These are phyloP conservation scores for Plantago major DNA, from an alignment of 257 asterid genomes.

Conservation along the genomic window DNA sequence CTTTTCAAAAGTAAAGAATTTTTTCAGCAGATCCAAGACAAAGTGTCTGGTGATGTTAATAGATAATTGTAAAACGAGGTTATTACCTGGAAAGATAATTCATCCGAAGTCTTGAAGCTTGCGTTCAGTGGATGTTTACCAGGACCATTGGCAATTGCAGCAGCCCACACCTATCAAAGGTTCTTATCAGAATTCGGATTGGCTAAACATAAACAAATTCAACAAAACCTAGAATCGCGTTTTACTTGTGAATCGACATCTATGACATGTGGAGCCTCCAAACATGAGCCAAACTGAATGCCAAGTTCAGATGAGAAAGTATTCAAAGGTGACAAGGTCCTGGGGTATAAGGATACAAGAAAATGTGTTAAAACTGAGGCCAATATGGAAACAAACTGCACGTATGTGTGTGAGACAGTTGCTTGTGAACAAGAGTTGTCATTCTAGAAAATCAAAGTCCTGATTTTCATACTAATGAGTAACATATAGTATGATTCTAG, in stretches of 20 bases:
- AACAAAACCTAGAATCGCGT: slow-evolving; percentile 9
- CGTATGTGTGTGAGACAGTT: neutral
- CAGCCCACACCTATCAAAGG: slow-evolving; percentile 73
- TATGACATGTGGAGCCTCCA: slow-evolving; percentile 96
- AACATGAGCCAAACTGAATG: slow-evolving; percentile 74
- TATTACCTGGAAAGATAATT: slow-evolving; percentile 79
- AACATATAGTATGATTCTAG: neutral
- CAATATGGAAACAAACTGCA: neutral
- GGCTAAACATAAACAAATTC: slow-evolving; percentile 19
- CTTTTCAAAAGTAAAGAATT: slow-evolving; percentile 38
- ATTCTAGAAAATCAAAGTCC: no score
- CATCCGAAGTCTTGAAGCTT: slow-evolving; percentile 83
- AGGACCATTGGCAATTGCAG: slow-evolving; percentile 85
- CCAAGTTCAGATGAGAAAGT: slow-evolving; percentile 98
- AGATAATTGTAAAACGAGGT: slow-evolving; percentile 17
- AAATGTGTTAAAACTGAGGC: slow-evolving; percentile 10
- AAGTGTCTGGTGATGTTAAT: slow-evolving; percentile 9
- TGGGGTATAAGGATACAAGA: slow-evolving; percentile 25
- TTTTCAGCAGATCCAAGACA: slow-evolving; percentile 17
- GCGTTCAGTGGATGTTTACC: slow-evolving; percentile 83
- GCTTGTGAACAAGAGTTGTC: neutral
- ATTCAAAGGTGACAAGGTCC: slow-evolving; percentile 85
- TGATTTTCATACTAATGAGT: neutral
- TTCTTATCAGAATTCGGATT: slow-evolving; percentile 21
- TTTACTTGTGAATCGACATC: slow-evolving; percentile 84